Evolutionary conservation across 768 basidiomycete genomes (phyloP).

Genomic region (Psilocybe cubensis): DNA sequence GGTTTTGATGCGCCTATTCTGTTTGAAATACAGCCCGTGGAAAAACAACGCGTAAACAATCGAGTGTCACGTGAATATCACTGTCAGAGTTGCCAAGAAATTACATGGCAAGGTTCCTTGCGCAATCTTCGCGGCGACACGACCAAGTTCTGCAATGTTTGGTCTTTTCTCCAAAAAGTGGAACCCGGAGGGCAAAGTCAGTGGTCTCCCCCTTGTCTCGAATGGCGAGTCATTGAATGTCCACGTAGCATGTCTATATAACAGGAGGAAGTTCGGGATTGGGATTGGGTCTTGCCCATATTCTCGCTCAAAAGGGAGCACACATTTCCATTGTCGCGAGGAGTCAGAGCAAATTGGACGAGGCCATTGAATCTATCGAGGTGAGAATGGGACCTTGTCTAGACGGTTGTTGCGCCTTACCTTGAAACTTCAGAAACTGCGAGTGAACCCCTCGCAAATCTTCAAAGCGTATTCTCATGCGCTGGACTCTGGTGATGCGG

Average conservation of each 20-base stretch:
- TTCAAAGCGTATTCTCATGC: constrained; percentile 71
- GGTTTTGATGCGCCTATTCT: no score
- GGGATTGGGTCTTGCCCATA: constrained; percentile 72
- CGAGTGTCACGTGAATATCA: no score
- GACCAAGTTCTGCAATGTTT: constrained; percentile 20
- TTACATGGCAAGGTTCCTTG: no score
- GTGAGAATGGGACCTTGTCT: constrained; percentile 42
- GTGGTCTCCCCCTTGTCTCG: constrained; percentile 1
- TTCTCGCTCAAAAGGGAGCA: constrained; percentile 71
- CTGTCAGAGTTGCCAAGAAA: no score
- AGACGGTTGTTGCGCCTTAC: neutral
- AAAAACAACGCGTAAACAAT: no score
- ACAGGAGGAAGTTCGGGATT: constrained; percentile 86
- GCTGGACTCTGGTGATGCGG: constrained; percentile 52
- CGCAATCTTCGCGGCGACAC: no score
- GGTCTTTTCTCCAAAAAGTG: constrained; percentile 41
- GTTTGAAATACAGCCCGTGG: no score
- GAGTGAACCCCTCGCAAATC: constrained; percentile 60
- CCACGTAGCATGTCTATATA: constrained; percentile 75
- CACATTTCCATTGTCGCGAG: constrained; percentile 87
- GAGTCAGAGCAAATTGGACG: constrained; percentile 62
- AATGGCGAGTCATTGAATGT: neutral
- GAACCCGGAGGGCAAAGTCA: constrained; percentile 52
- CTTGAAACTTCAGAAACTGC: constrained; percentile 43
- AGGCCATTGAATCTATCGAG: constrained; percentile 65